Base-by-base conservation (phyloP, 495 filamentous ascomycete species). In the Rostrohypoxylon terebratum region DNA sequence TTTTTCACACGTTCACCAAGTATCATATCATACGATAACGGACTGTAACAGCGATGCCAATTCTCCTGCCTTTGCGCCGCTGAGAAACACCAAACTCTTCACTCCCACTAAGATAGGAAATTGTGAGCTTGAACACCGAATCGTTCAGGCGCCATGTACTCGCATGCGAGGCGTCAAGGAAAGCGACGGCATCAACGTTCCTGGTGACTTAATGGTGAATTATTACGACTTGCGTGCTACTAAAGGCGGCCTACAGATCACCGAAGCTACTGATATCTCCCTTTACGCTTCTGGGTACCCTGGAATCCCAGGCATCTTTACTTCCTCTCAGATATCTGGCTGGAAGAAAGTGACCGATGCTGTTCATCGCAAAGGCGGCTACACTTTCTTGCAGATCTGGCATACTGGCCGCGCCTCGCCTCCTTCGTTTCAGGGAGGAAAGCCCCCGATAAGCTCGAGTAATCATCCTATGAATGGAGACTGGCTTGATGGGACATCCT, bases 371-470 rank as follows among this genome's bases (percentile, higher is more conserved):
- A 88, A 89, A 50, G 86, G 87, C 34, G 81, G 83, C 23, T 86
- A 83, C 73, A 92, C 92, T 59, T 90, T 82, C 79, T 58, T 84
- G 33, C 91, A 93, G 78, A 80, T 93, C 6, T 91, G 89, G 87
- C 87, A 87, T 5, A 76, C 89, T 4, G 91, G 91, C 18, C 84
- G 91, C 9, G 80, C 83, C 4, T 85, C 88, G 0, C 72, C 77
- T 33, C 78, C 84, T 0, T 77, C 79, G 0, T 59, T 81, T 11
- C 64, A 83, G n/a, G 80, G 81, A 38, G 71, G 71, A 33, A 78
- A 81, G 31, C 69, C 80, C 2, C 70, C 84, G 0, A 74, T 83
- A 3, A 69, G 74, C 16, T 79, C 78, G 0, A 81, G 81, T 20
- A 60, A 42, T 14, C 55, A 23, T 34, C 66, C 74, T 10, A 73